phyloP scores from a whole-genome alignment of 768 basidiomycete species.

The Coprinopsis cinerea region DNA sequence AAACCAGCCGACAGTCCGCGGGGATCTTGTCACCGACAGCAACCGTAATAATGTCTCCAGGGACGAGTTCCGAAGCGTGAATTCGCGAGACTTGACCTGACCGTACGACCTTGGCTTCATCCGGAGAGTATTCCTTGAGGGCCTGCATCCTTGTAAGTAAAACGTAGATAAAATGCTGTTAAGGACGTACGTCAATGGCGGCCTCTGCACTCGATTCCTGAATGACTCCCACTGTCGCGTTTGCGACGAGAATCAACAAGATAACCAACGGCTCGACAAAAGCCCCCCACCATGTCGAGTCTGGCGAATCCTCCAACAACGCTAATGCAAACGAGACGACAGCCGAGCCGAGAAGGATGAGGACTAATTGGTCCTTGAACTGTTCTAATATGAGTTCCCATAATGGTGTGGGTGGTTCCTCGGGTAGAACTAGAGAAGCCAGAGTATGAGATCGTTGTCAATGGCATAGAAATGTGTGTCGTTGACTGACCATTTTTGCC shows the following conservation, averaged over 20 bases:
- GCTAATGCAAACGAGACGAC: slow-evolving; percentile 91
- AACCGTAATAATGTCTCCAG: slow-evolving; percentile 88
- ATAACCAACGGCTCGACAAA: slow-evolving; percentile 97
- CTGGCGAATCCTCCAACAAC: slow-evolving; percentile 66
- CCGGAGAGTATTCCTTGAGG: slow-evolving; percentile 93
- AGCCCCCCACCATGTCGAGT: slow-evolving; percentile 65
- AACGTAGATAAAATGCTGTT: slow-evolving; percentile 2
- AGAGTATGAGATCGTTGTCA: neutral
- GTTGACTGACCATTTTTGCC: slow-evolving; percentile 72
- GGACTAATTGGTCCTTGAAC: slow-evolving; percentile 97
- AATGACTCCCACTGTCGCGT: slow-evolving; percentile 95
- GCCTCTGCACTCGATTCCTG: slow-evolving; percentile 96
- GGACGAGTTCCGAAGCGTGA: slow-evolving; percentile 86
- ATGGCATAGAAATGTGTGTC: too few species aligned
- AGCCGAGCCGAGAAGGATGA: slow-evolving; percentile 92
- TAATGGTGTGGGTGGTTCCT: slow-evolving; percentile 84
- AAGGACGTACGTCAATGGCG: slow-evolving; percentile 83
- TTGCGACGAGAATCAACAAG: slow-evolving; percentile 90
- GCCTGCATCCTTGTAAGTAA: slow-evolving; percentile 47
- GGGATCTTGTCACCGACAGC: slow-evolving; percentile 95
- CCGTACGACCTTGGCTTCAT: slow-evolving; percentile 89
- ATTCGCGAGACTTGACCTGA: slow-evolving; percentile 63
- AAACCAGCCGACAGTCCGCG: slow-evolving; percentile 87
- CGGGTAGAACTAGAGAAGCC: slow-evolving; percentile 68
- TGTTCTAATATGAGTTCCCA: slow-evolving; percentile 97